Evolutionary conservation across 352 stramenopile species (phyloP).

Genomic region (Globisporangium apiculatum): DNA sequence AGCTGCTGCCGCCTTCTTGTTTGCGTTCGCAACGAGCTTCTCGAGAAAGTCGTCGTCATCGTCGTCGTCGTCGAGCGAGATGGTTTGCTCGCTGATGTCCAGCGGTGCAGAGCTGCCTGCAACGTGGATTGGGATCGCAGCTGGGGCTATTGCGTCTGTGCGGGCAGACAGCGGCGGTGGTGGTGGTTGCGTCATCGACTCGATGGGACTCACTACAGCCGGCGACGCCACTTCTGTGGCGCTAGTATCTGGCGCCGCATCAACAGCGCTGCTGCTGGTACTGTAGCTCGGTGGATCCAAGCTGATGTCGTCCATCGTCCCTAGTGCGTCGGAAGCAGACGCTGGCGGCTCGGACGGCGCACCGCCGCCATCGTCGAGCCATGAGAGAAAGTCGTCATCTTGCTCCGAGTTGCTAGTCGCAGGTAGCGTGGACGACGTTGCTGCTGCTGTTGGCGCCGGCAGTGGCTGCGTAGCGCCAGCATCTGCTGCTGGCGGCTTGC

Average conservation of each 20-base stretch:
- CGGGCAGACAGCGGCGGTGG: too few species aligned
- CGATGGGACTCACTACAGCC: too few species aligned
- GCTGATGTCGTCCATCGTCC: slow-evolving; percentile 13
- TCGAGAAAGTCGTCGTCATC: slow-evolving; percentile 44
- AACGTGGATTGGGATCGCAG: slow-evolving; percentile 11
- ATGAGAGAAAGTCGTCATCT: slow-evolving; percentile 72
- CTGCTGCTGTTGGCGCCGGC: slow-evolving; percentile 1
- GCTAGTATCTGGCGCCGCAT: too few species aligned
- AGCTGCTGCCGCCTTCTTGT: slow-evolving; percentile 19
- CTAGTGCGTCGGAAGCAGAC: neutral
- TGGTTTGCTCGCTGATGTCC: slow-evolving; percentile 5
- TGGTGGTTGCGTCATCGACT: neutral
- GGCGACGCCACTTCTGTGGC: too few species aligned
- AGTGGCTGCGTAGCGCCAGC: neutral
- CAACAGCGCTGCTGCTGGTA: neutral
- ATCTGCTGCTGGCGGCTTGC: neutral
- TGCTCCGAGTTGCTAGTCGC: slow-evolving; percentile 23
- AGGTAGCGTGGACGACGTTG: slow-evolving; percentile 5
- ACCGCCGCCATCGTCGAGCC: slow-evolving; percentile 49
- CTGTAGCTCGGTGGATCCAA: slow-evolving; percentile 1
- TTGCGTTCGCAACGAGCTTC: slow-evolving; percentile 49
- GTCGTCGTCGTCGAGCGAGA: slow-evolving; percentile 34
- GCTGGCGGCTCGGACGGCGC: neutral
- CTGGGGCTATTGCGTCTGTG: slow-evolving; percentile 8
- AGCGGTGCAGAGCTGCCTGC: neutral